Conservation (phyloP, 208 protist species). For the Trypanosoma lewisi region DNA sequence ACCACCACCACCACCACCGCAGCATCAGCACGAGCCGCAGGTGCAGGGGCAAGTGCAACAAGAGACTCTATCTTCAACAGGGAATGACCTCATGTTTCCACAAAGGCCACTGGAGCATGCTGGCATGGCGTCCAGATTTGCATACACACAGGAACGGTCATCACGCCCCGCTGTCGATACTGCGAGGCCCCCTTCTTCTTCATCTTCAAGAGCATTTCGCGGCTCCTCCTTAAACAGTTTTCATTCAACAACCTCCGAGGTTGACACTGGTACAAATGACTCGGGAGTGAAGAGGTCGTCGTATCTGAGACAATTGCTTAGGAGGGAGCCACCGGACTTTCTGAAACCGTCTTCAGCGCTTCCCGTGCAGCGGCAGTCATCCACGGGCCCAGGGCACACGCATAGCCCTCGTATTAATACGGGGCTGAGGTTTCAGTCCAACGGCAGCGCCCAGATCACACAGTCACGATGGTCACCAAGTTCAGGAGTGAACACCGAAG, state of each 20-base stretch:
- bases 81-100: neutral
- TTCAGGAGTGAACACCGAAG: conserved; percentile 5
- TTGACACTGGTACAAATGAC: neutral
- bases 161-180: neutral
- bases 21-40: neutral
- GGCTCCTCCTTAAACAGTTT: conserved; percentile 4
- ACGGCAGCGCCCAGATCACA: neutral
- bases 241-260: neutral
- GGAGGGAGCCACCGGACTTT: conserved; percentile 32
- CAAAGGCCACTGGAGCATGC: neutral
- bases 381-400: neutral
- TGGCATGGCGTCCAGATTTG: neutral
- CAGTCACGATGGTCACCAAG: neutral
- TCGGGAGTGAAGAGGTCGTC: conserved; percentile 1
- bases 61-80: neutral
- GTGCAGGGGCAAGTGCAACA: conserved; percentile 1
- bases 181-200: neutral
- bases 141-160: neutral
- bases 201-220: neutral
- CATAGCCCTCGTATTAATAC: neutral
- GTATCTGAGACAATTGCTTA: conserved; percentile 28
- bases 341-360: conserved; percentile 12
- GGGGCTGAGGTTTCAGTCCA: neutral
- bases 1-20: neutral
- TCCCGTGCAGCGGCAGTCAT: neutral